phyloP scores from a whole-genome alignment of 768 basidiomycete genomes.

The Serendipita sp. region DNA sequence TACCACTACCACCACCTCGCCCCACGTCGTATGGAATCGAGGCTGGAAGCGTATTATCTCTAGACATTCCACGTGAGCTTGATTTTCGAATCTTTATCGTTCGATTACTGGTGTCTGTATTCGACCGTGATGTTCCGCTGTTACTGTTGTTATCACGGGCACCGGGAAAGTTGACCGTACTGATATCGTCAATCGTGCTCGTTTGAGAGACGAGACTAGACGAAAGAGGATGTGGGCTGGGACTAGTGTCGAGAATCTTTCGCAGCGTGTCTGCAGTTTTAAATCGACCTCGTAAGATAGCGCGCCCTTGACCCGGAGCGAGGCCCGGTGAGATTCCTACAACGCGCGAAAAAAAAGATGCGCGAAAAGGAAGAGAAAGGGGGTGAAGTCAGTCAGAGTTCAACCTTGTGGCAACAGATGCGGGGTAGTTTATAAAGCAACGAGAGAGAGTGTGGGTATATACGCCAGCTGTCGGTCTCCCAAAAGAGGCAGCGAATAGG shows the following conservation, averaged over 20 bases:
- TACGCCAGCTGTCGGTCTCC: too few relatives aligned
- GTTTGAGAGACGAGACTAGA: neutral
- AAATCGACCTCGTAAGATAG: neutral
- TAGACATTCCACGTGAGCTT: neutral
- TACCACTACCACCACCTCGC: neutral
- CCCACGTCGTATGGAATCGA: neutral
- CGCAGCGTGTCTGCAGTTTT: neutral
- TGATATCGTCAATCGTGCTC: neutral
- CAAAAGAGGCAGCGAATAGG: too few relatives aligned
- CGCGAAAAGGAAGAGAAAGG: neutral
- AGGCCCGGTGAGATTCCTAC: neutral
- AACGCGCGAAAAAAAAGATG: neutral
- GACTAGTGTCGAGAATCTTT: neutral
- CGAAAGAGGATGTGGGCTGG: neutral
- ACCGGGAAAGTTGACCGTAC: neutral
- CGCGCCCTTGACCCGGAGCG: neutral
- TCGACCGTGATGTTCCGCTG: neutral
- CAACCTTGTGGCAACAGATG: neutral
- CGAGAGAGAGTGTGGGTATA: neutral
- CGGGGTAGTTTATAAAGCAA: too few relatives aligned
- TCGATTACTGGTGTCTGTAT: neutral
- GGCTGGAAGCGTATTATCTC: neutral
- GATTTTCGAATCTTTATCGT: neutral
- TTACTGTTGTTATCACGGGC: neutral
- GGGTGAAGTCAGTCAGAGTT: neutral